Conservation (phyloP, 163 green algal species). For the Scenedesmus sp. region DNA sequence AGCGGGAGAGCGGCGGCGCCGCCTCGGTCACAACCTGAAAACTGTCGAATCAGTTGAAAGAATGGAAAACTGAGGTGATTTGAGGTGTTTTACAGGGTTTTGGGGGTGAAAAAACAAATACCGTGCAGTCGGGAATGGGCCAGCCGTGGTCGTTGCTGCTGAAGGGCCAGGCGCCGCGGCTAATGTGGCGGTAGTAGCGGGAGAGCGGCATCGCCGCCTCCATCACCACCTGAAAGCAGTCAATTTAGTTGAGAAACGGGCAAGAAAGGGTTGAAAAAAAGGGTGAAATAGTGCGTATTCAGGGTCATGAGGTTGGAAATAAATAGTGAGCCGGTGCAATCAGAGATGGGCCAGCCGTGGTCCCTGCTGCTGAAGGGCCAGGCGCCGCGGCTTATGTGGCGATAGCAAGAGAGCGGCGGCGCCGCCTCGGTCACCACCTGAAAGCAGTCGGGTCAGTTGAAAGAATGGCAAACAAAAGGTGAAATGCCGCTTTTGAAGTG, state of each 20-base stretch:
- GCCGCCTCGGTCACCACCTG: slow-evolving; percentile 87
- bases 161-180: slow-evolving; percentile 98
- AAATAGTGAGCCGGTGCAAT: neutral
- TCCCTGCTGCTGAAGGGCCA: slow-evolving; percentile 98
- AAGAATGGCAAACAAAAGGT: no score
- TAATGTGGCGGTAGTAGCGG: slow-evolving; percentile 96
- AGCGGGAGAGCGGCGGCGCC: slow-evolving; percentile 77
- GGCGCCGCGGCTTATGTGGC: slow-evolving; percentile 96
- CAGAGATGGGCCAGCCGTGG: slow-evolving; percentile 98
- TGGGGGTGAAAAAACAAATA: no score
- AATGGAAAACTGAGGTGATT: no score
- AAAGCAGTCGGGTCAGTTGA: no score
- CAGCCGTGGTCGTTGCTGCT: slow-evolving; percentile 96
- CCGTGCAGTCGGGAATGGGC: slow-evolving; percentile 86
- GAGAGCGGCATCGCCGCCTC: slow-evolving; percentile 85
- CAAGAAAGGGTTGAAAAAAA: no score
- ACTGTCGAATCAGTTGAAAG: no score
- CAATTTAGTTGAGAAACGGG: no score
- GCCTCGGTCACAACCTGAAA: slow-evolving; percentile 85
- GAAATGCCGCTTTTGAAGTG: no score
- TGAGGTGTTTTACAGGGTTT: no score
- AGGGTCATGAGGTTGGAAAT: no score
- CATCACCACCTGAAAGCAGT: slow-evolving; percentile 70
- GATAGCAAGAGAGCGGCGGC: slow-evolving; percentile 89
- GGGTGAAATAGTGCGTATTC: no score